Percentiles rank a stretch among this genome's conserved stretches.
Conservation (phyloP, 129 eudicot species). For the Pulicaria dysenterica region DNA sequence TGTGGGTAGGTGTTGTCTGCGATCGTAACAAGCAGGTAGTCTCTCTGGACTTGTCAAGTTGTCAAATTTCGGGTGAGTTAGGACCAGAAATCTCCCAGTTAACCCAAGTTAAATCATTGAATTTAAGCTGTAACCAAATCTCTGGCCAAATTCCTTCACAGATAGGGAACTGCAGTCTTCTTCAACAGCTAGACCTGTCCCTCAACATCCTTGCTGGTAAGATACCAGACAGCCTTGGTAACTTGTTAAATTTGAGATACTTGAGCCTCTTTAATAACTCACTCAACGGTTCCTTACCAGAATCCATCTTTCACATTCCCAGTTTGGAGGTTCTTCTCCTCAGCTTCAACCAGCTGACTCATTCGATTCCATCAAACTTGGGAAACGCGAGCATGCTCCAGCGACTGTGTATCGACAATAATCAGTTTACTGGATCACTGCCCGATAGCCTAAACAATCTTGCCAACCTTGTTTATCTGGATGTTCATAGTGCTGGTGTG, state of each 20-base stretch:
- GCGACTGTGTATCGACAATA: constrained; percentile 41
- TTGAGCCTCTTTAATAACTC: constrained; percentile 45
- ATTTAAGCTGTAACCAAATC: constrained; percentile 48
- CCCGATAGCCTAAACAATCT: constrained; percentile 59
- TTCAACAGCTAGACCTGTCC: constrained; percentile 50
- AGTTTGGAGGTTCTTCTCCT: constrained; percentile 37
- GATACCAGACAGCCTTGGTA: constrained; percentile 64
- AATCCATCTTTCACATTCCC: constrained; percentile 49
- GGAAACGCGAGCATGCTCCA: constrained; percentile 57
- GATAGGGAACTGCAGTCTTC: constrained; percentile 54
- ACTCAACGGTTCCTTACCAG: constrained; percentile 69
- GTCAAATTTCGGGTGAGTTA: constrained; percentile 52
- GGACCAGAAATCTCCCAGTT: constrained; percentile 66
- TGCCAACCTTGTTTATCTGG: constrained; percentile 41
- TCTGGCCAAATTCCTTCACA: constrained; percentile 56
- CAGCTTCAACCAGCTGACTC: constrained; percentile 51
- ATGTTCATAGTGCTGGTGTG: constrained; percentile 46
- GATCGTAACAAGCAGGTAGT: constrained; percentile 32
- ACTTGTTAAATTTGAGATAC: constrained; percentile 35
- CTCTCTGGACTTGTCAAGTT: constrained; percentile 44
- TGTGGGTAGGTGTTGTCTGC: constrained; percentile 76
- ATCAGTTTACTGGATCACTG: constrained; percentile 53
- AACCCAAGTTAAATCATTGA: constrained; percentile 40
- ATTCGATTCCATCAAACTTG: constrained; percentile 55
- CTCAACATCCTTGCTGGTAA: constrained; percentile 38